Evolutionary conservation across 805 yeast genomes (phyloP).

Genomic region (Debaryomyces tyrocola): DNA sequence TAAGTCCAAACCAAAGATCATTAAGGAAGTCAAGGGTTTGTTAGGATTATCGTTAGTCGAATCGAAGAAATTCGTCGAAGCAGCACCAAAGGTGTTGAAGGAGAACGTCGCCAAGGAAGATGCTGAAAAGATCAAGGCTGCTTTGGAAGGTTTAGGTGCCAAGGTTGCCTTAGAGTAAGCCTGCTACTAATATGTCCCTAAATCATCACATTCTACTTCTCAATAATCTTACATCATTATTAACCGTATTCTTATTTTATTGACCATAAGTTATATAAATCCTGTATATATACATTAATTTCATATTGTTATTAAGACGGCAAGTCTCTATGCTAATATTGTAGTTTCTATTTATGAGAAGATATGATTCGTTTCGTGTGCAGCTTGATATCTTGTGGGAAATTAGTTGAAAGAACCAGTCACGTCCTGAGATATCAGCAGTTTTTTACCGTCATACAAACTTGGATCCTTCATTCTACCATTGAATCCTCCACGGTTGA

Average conservation of each 20-base stretch:
- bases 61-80: conserved; percentile 95
- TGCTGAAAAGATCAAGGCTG: conserved; percentile 92
- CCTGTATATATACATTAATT: conserved; percentile 6
- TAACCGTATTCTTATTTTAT: conserved; percentile 1
- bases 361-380: too few relatives aligned
- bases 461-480: too few relatives aligned
- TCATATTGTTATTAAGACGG: not conserved
- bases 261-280: conserved; percentile 4
- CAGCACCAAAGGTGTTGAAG: conserved; percentile 94
- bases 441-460: too few relatives aligned
- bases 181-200: not conserved
- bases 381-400: too few relatives aligned
- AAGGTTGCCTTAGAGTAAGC: conserved; percentile 80
- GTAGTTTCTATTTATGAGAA: too few relatives aligned
- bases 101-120: conserved; percentile 97
- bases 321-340: too few relatives aligned
- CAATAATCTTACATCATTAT: not conserved
- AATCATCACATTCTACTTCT: not conserved
- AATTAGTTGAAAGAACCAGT: too few relatives aligned
- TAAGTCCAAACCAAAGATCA: conserved; percentile 93
- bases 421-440: too few relatives aligned
- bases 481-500: too few relatives aligned
- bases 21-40: conserved; percentile 91
- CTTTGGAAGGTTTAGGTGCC: conserved; percentile 94
- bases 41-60: conserved; percentile 93